Base-by-base conservation (phyloP, 1,139 yeast genomes). In the Saccharomyces hybrid region DNA sequence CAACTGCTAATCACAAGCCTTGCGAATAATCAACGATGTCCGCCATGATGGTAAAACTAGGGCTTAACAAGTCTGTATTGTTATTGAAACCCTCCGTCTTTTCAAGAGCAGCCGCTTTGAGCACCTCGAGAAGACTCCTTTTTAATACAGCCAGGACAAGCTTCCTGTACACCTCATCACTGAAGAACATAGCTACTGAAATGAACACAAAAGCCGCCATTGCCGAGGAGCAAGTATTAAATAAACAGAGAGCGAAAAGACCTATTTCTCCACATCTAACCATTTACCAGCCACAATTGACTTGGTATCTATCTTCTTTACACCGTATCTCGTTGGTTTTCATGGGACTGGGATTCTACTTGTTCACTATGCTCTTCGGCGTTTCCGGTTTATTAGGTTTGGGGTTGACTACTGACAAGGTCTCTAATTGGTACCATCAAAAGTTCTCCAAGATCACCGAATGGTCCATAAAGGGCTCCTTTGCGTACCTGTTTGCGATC, bases 301-400 rank as follows among this genome's bases (percentile, higher is more conserved):
- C 97, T 51, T 79, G 84, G 85, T 71, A 79, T 61, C 71, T 91
- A 70, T 89, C 97, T 7, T 74, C 83, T 48, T 72, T 84, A 59
- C 97, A 90, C 75, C 84, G 98, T 78, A 75, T 90, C 67, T 82
- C 93, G 54, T 97, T 97, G 70, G 86, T 88, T 32, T 82, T 82
- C 53, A 75, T 90, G 72, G 96, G 90, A 44, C 83, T 78, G 60
- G 83, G 81, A 5, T 83, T 89, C 71, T 90, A 89, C 72, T 91
- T 81, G 46, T 78, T 87, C 62, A 83, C 96, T 34, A 76, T 83
- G 64, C 77, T 85, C n/a, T 89, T 84, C 70, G 95, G 89, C 49
- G 82, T 82, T 52, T 77, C 86, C 46, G 80, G 91, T 11, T 59
- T 83, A 51, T 70, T 84, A 52, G 88, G 88, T 52, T 64, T 78